Percentiles rank a stretch among this genome's conserved stretches.
phyloP scores from a whole-genome alignment of 1,284 basidiomycete genomes.

The Sutorius eximius region DNA sequence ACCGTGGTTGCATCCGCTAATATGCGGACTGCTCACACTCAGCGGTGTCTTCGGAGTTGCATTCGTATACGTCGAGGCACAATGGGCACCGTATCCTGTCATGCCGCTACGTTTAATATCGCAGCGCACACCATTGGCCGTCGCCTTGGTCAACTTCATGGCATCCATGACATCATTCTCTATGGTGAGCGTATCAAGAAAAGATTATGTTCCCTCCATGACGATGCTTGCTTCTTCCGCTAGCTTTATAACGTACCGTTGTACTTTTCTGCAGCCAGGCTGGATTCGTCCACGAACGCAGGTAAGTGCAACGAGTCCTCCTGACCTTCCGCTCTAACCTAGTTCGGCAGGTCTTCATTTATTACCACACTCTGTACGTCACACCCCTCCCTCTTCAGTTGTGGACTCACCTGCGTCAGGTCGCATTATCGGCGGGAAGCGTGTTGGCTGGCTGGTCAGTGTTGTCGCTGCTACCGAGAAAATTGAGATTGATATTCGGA shows the following conservation, averaged over 20 bases:
- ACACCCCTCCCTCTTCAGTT: neutral
- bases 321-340: neutral
- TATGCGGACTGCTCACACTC: slow-evolving; percentile 62
- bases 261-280: slow-evolving; percentile 86
- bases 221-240: slow-evolving; percentile 5
- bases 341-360: slow-evolving; percentile 63
- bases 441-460: slow-evolving; percentile 81
- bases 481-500: neutral
- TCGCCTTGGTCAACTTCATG: slow-evolving; percentile 80
- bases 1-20: slow-evolving; percentile 70
- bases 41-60: slow-evolving; percentile 53
- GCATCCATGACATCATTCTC: slow-evolving; percentile 76
- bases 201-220: neutral
- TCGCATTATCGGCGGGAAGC: slow-evolving; percentile 78
- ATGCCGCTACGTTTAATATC: slow-evolving; percentile 80
- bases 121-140: slow-evolving; percentile 74
- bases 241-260: slow-evolving; percentile 88
- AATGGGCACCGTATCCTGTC: slow-evolving; percentile 75
- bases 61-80: slow-evolving; percentile 76
- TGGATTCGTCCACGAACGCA: slow-evolving; percentile 69
- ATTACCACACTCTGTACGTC: slow-evolving; percentile 80
- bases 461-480: neutral
- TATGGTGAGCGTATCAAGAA: slow-evolving; percentile 52
- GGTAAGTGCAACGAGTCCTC: slow-evolving; percentile 44
- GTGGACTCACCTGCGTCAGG: slow-evolving; percentile 38